Evolutionary conservation across 495 filamentous ascomycete genomes (phyloP).

Genomic region (Rhizodiscina lignyota): DNA sequence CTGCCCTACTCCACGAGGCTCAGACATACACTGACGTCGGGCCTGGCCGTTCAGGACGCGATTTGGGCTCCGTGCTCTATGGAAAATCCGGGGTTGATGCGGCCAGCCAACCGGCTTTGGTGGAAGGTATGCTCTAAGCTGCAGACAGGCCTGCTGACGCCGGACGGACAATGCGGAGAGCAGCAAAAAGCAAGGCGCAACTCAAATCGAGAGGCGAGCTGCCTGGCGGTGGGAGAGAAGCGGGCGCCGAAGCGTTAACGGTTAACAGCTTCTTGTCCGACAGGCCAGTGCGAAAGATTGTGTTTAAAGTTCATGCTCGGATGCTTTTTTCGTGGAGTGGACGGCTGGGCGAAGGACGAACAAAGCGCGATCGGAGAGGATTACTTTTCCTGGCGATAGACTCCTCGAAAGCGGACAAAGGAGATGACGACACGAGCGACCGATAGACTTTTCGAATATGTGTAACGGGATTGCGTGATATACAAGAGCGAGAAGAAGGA

Average conservation of each 20-base stretch:
- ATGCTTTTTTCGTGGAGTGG: no score
- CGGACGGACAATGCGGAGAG: background rate
- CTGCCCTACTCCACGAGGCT: constrained; percentile 6
- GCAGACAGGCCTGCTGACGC: no score
- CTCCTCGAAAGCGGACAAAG: no score
- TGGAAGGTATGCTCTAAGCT: background rate
- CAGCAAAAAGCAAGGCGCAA: background rate
- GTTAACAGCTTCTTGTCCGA: constrained; percentile 22
- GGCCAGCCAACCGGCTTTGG: background rate
- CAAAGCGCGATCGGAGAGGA: no score
- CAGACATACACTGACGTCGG: constrained; percentile 1
- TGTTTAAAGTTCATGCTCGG: constrained; percentile 24
- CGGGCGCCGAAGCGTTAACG: constrained; percentile 9
- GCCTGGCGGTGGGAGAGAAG: background rate
- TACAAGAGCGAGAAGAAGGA: no score
- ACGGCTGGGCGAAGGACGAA: no score
- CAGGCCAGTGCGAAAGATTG: constrained; percentile 19
- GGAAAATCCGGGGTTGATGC: background rate
- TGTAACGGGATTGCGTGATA: no score
- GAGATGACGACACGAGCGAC: no score
- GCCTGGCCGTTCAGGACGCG: background rate
- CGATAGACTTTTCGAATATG: no score
- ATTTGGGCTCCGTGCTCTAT: background rate
- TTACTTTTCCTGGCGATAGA: no score
- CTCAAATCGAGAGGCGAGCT: background rate